Percentiles rank a stretch among this genome's conserved stretches.
These are phyloP conservation scores for Xylariaceae sp. DNA, from an alignment of 2,329 filamentous ascomycete species.

Conservation along the genomic window DNA sequence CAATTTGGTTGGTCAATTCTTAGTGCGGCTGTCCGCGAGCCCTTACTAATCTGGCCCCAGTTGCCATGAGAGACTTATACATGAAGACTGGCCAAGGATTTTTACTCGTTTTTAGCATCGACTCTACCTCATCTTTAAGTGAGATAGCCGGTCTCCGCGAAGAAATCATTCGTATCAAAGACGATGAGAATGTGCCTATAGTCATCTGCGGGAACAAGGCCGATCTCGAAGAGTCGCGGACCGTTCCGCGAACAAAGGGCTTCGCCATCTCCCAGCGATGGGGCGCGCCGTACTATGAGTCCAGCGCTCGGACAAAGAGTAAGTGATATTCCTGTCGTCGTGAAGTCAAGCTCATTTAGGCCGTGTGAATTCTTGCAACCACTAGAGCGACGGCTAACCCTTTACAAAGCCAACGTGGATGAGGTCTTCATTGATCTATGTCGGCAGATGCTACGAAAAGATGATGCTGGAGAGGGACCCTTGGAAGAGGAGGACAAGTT, in stretches of 20 bases:
- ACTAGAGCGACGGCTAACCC: too few relatives aligned
- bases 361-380: too few relatives aligned
- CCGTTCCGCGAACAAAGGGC: conserved; percentile 71
- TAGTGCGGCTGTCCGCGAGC: background rate
- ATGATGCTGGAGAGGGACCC: conserved; percentile 42
- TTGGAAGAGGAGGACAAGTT: conserved; percentile 38
- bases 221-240: conserved; percentile 81
- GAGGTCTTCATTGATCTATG: conserved; percentile 85
- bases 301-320: conserved; percentile 74
- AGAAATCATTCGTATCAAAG: conserved; percentile 88
- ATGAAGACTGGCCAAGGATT: conserved; percentile 94
- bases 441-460: conserved; percentile 74
- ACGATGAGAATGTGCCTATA: conserved; percentile 78
- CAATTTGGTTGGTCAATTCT: conserved; percentile 70
- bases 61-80: conserved; percentile 73
- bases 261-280: conserved; percentile 84
- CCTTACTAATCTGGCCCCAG: conserved; percentile 31
- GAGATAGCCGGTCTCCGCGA: conserved; percentile 79
- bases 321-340: conserved; percentile 20
- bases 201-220: conserved; percentile 92
- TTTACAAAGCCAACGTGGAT: conserved; percentile 67
- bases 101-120: conserved; percentile 88
- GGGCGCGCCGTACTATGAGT: conserved; percentile 89
- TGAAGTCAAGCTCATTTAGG: too few relatives aligned
- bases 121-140: conserved; percentile 74